Evolutionary conservation across 441 rosid species (phyloP).

Genomic region (Brassica balearica): DNA sequence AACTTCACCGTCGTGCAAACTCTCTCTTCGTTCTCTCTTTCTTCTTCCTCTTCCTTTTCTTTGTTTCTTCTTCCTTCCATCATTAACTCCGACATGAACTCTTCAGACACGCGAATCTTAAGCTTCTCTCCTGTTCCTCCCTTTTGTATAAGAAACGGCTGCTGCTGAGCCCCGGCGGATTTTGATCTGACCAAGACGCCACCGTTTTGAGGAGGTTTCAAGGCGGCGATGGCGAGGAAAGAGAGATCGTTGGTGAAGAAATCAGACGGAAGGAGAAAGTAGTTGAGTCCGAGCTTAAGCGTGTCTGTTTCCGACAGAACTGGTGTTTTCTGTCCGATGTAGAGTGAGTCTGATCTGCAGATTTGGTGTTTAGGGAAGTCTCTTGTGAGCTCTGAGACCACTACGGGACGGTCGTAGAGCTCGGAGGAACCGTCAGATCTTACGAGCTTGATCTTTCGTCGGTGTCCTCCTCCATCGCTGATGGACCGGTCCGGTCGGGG

Average conservation of each 20-base stretch:
- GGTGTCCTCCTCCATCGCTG: neutral
- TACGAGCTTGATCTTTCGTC: constrained; percentile 56
- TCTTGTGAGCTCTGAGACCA: constrained; percentile 60
- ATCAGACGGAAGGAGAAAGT: constrained; percentile 80
- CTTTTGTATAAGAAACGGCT: constrained; percentile 73
- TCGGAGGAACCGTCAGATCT: constrained; percentile 71
- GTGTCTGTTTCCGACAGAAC: constrained; percentile 68
- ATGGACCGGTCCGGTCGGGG: constrained; percentile 28
- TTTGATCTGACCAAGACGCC: constrained; percentile 31
- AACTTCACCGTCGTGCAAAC: constrained; percentile 80
- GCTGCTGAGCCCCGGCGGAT: constrained; percentile 37
- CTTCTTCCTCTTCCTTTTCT: constrained; percentile 14
- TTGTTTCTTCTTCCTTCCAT: constrained; percentile 46
- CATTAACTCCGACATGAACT: constrained; percentile 73
- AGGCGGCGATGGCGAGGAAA: constrained; percentile 70
- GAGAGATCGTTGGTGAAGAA: constrained; percentile 72
- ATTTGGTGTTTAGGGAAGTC: constrained; percentile 81
- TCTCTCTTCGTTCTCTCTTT: constrained; percentile 28
- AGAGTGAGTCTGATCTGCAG: constrained; percentile 75
- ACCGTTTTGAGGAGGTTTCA: constrained; percentile 43
- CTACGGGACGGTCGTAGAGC: constrained; percentile 65
- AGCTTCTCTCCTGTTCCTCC: constrained; percentile 70
- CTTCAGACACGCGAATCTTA: constrained; percentile 82
- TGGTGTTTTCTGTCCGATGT: constrained; percentile 86
- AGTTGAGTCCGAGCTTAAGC: constrained; percentile 76